Evolutionary conservation across 495 filamentous ascomycete genomes (phyloP).

Genomic region (Paragyromitra xinjiangensis): DNA sequence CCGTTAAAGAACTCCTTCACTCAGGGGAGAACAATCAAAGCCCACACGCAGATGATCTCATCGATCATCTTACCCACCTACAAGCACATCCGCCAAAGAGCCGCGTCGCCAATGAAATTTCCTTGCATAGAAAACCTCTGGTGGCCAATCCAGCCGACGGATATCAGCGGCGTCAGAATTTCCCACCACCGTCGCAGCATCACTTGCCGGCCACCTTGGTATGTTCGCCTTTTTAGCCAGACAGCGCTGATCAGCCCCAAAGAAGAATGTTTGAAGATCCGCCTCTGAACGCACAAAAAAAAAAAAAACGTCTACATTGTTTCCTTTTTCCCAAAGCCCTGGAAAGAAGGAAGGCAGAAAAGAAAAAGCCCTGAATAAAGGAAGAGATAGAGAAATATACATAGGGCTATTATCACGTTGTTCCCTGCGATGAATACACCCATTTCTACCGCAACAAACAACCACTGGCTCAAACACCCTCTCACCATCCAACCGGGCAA

Average conservation of each 20-base stretch:
- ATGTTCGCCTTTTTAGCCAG: conserved; percentile 1
- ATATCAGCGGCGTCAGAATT: conserved; percentile 35
- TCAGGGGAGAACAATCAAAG: conserved; percentile 43
- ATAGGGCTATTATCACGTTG: conserved; percentile 4
- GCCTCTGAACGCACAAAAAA: neutral
- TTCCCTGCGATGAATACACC: conserved; percentile 13
- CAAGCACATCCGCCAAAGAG: conserved; percentile 36
- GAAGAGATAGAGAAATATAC: conserved; percentile 17
- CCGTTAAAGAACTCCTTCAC: conserved; percentile 4
- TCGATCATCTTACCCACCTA: conserved; percentile 38
- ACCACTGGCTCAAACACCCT: conserved; percentile 21
- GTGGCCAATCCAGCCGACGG: conserved; percentile 32
- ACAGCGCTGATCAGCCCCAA: neutral
- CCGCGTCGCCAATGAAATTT: conserved; percentile 45
- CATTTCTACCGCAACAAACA: neutral
- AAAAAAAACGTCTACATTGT: conserved; percentile 13
- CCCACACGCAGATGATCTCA: conserved; percentile 44
- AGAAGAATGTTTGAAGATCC: conserved; percentile 7
- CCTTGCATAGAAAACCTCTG: conserved; percentile 18
- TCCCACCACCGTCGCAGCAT: conserved; percentile 16
- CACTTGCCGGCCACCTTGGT: conserved; percentile 14
- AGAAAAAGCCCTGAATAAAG: neutral
- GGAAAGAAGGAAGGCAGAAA: conserved; percentile 4
- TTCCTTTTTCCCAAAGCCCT: conserved; percentile 10
- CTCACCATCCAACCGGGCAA: neutral